Evolutionary conservation across 371 early-diverging fungal genomes (phyloP), one percentile per base, ranked within the genome.

Genomic region (Rhizopus stolonifer): DNA sequence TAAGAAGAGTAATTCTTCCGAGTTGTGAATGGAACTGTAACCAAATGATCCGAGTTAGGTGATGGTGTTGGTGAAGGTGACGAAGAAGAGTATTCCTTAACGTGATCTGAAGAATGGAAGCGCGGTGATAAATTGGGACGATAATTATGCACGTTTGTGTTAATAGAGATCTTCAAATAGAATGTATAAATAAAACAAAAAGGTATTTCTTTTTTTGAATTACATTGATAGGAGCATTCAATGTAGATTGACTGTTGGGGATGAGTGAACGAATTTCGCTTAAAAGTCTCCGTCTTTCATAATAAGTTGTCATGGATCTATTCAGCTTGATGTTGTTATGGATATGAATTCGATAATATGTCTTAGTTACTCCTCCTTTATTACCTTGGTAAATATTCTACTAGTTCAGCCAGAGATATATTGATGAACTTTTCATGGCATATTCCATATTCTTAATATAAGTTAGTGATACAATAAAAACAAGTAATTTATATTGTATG

Each of bases 241-340:
- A 42, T 15, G 52, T 40, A 14, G 40, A 44, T 44, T 54, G 34
- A 22, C 25, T 21, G 61, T 11, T 36, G 15, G 59, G 58, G 21
- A 59, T 49, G 38, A 77, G 58, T 18, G 67, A 54, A 49, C 74
- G 55, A n/a, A 77, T 77, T 38, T 69, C 71, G 43, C 67, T 67
- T 25, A 77, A 58, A 57, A 77, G 65, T 63, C 74, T 70, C 60
- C 74, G 69, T 58, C 72, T 61, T 46, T 77, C 74, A 48, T 65
- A 67, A 48, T 73, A 73, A 3, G 77, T 71, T 32, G 71, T 71
- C 56, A 73, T 61, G 13, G 62, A 46, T 50, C 63, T 61, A 52
- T 43, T 15, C 22, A 51, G 5, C 15, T 49, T 21, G 31, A 21
- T 47, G n/a, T 50, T 42, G 42, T 42, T 42, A 42, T 42, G 42